A percentile compares a stretch with the other conserved stretches of the same genome.
These are phyloP conservation scores for Ophiosphaerella narmari DNA, from an alignment of 2,329 filamentous ascomycete genomes.

Conservation along the genomic window DNA sequence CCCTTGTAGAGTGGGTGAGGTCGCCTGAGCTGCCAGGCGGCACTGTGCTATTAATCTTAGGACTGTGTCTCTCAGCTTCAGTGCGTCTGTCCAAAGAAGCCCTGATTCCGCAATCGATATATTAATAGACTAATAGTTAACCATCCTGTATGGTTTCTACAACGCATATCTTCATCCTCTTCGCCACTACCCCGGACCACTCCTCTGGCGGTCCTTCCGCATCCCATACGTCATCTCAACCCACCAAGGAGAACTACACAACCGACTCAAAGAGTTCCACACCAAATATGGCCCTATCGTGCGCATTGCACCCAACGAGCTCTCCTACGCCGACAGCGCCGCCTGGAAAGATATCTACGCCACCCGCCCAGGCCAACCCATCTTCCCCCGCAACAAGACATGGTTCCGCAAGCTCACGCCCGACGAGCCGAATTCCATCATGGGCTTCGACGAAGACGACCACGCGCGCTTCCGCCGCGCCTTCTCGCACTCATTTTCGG, in stretches of 20 bases:
- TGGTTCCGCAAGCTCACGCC: slow-evolving; percentile 33
- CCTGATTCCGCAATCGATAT: no score
- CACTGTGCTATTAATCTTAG: not conserved
- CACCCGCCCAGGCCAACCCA: slow-evolving; percentile 24
- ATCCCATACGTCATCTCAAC: slow-evolving; percentile 33
- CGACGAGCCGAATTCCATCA: slow-evolving; percentile 31
- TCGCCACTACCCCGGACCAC: slow-evolving; percentile 32
- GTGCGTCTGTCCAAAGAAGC: no score
- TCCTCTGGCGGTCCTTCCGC: slow-evolving; percentile 33
- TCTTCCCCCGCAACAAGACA: slow-evolving; percentile 27
- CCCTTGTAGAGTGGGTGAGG: no score
- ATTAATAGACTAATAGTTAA: slow-evolving; percentile 1
- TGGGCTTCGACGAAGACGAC: slow-evolving; percentile 26
- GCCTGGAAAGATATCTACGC: slow-evolving; percentile 39
- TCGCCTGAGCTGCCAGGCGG: no score
- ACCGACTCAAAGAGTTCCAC: slow-evolving; percentile 26
- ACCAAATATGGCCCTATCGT: slow-evolving; percentile 33
- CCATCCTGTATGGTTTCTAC: slow-evolving; percentile 25
- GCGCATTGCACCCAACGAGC: slow-evolving; percentile 35
- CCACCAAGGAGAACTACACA: slow-evolving; percentile 32
- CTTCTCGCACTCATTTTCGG: slow-evolving; percentile 35
- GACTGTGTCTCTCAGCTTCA: no score
- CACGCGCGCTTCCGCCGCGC: slow-evolving; percentile 29
- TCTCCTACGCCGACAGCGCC: slow-evolving; percentile 29
- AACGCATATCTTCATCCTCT: slow-evolving; percentile 35